Base-by-base conservation (phyloP, 805 yeast genomes). In the Candida ponderosae region DNA sequence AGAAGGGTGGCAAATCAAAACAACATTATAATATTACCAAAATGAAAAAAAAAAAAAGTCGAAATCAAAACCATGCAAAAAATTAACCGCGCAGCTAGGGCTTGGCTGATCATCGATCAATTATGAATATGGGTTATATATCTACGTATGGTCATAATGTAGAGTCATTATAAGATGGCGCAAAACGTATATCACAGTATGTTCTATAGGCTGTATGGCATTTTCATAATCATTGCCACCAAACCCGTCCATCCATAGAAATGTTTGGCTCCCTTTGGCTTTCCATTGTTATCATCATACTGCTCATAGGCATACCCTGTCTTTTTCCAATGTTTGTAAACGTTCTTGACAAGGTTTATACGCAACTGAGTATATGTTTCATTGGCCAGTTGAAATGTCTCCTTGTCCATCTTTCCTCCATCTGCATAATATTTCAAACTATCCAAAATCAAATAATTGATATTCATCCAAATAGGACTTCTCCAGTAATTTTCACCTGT, bases 221-320 rank as follows among this genome's bases (percentile, higher is more conserved):
- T 81, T 38, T 72, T 71, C 90, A 93, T 82, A 53, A 93, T 84
- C 43, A 76, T 66, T 5, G 84, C 75, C 11, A 84, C 82, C 41
- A 87, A 62, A 2, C 95, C 78, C 1, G 97, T 80, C 98, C 98
- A 93, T 2, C 98, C 98, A 31, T 86, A 67, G 62, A 93, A 93
- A 54, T 86, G 90, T 57, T 83, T 80, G 9, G 90, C 89, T 7
- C 97, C 89, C 46, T 74, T 73, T 3, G 87, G 84, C 2, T 61
- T 55, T 1, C 98, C 98, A 8, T 78, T 76, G 13, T 49, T 54
- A 43, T 86, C 90, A 46, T 84, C 79, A 57, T 93, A 93, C 53
- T 87, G 90, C 52, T 93, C 98, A 82, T 88, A 90, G 6, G 85
- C 86, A 52, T 70, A 83, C 0, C 96, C 96, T 0, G 94, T 81